phyloP scores from a whole-genome alignment of 2,329 filamentous ascomycete species.

The Colletotrichum sp. region DNA sequence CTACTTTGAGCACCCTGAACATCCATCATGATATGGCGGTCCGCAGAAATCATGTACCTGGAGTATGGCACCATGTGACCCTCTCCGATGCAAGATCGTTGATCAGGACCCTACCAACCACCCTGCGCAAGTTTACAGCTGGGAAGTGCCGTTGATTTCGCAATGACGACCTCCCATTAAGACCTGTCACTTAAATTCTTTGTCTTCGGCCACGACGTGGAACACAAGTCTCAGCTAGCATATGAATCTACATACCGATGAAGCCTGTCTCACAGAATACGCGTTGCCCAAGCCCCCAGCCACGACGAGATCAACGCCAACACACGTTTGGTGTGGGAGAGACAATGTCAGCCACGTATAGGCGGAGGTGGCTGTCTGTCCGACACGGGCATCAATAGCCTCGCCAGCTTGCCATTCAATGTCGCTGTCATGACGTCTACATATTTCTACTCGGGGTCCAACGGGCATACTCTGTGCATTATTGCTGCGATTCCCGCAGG shows the following conservation, averaged over 20 bases:
- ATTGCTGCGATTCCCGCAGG: neutral
- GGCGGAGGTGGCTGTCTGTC: neutral
- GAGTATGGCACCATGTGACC: neutral
- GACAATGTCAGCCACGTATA: neutral
- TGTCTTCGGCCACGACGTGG: neutral
- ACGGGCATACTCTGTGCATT: neutral
- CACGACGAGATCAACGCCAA: neutral
- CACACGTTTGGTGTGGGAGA: too few species aligned
- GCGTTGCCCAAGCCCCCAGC: neutral
- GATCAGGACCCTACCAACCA: neutral
- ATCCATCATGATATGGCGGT: neutral
- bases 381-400: slow-evolving; percentile 6
- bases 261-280: neutral
- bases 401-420: neutral
- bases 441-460: neutral
- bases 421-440: neutral
- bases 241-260: neutral
- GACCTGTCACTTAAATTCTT: neutral
- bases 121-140: neutral
- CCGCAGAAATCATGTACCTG: neutral
- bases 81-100: neutral
- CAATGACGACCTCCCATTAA: neutral
- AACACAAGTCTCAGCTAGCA: neutral
- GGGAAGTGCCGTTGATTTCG: accelerated
- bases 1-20: neutral